These are phyloP conservation scores for Tylopilus felleus DNA, from an alignment of 768 basidiomycete genomes.

Conservation along the genomic window DNA sequence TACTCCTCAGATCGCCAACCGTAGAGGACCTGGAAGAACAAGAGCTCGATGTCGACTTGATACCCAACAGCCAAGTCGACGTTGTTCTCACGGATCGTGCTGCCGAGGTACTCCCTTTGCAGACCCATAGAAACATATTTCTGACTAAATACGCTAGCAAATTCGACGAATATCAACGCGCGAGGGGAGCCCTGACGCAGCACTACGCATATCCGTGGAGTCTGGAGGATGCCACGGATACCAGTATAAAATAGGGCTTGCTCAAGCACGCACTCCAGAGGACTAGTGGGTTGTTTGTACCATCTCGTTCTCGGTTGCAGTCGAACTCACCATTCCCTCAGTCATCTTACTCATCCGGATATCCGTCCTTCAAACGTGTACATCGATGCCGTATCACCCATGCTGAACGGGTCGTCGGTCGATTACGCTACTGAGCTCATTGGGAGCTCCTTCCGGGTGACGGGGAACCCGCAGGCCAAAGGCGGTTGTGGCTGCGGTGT, in stretches of 20 bases:
- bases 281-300: slow-evolving; percentile 71
- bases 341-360: slow-evolving; percentile 63
- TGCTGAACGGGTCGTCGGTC: slow-evolving; percentile 85
- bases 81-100: slow-evolving; percentile 69
- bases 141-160: slow-evolving; percentile 52
- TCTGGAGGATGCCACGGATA: slow-evolving; percentile 98
- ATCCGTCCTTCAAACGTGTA: slow-evolving; percentile 73
- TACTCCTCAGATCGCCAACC: slow-evolving; percentile 50
- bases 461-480: slow-evolving; percentile 87
- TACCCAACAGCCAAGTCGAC: slow-evolving; percentile 50
- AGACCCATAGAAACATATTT: background rate
- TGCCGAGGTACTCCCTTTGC: slow-evolving; percentile 54
- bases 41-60: slow-evolving; percentile 60
- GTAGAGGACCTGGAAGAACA: slow-evolving; percentile 52
- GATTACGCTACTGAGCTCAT: background rate
- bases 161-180: slow-evolving; percentile 59
- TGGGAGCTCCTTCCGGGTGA: slow-evolving; percentile 57
- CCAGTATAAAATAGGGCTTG: slow-evolving; percentile 90
- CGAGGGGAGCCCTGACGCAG: slow-evolving; percentile 59
- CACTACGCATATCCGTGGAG: slow-evolving; percentile 81
- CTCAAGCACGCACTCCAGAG: slow-evolving; percentile 55
- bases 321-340: background rate
- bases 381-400: slow-evolving; percentile 79
- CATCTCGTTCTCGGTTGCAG: background rate
- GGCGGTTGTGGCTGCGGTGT: slow-evolving; percentile 96